Evolutionary conservation across 2,329 filamentous ascomycete species (phyloP).

Genomic region (Akanthomyces lecanii): DNA sequence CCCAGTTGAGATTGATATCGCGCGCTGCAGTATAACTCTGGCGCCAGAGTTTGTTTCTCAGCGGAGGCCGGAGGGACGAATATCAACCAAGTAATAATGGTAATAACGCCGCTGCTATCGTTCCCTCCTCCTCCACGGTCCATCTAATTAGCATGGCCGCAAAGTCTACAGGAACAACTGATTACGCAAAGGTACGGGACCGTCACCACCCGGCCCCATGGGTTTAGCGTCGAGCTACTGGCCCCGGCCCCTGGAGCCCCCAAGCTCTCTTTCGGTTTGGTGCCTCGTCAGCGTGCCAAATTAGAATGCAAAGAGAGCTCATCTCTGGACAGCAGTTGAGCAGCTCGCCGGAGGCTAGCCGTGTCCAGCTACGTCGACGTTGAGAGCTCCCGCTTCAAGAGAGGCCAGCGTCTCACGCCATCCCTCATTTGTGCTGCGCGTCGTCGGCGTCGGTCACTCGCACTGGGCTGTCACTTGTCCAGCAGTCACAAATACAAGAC

Average conservation of each 20-base stretch:
- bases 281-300: not conserved
- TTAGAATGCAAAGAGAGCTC: not conserved
- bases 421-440: not conserved
- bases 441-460: not conserved
- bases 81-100: not conserved
- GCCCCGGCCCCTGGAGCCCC: not conserved
- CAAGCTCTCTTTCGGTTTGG: not conserved
- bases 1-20: not conserved
- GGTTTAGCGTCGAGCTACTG: not conserved
- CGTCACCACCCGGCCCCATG: not conserved
- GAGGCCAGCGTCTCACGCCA: slow-evolving; percentile 2
- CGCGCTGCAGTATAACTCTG: not conserved
- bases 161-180: too few species aligned
- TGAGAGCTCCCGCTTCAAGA: not conserved
- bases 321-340: too few species aligned
- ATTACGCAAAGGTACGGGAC: not conserved
- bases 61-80: not conserved
- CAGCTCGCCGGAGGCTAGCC: not conserved
- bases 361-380: not conserved
- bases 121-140: not conserved
- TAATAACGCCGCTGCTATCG: not conserved
- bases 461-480: not conserved
- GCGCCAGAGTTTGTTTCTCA: not conserved
- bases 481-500: not conserved
- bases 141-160: not conserved